Base-by-base conservation (phyloP, 140 eudicot species). In the Erigeron philadelphicus region DNA sequence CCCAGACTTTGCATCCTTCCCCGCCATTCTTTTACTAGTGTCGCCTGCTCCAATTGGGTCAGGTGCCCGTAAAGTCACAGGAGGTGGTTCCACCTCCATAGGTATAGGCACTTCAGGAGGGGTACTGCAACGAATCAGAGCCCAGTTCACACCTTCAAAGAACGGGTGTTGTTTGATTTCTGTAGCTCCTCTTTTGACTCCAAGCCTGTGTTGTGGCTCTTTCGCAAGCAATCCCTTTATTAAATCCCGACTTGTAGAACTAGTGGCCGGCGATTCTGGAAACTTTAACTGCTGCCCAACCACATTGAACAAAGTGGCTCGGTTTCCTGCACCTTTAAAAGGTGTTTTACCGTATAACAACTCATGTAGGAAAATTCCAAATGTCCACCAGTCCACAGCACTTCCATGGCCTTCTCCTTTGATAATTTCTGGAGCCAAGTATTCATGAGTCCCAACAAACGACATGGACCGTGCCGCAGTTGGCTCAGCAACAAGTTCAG, bases 351-450 rank as follows among this genome's bases (percentile, higher is more conserved):
- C 97, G 4, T 90, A 90, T 15, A 90, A 77, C 45, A 90, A 31
- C 61, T 90, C 97, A 6, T 90, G 95, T 66, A 90, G 78, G 84
- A 90, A 90, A 44, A 90, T 81, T 38, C 97, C 97, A 25, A 87
- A 87, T 3, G 95, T 90, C 97, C 97, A 90, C 97, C 97, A 90
- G 44, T 90, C 97, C 42, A 90, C 97, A 0, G 95, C 95, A 75
- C 97, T 90, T 0, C 97, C 95, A 47, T 87, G 97, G 11, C 97
- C 97, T 73, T 87, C 96, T 48, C 91, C 96, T 68, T 90, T 90
- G 77, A 90, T 90, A 35, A 90, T 90, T 65, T 87, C 96, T 0
- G 96, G 96, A 23, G 96, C 96, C 61, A 89, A 56, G 78, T 89
- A 89, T 68, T 89, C 96, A 15, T 89, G 96, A 41, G 96, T 89